Evolutionary conservation across 805 yeast genomes (phyloP).

Genomic region (Cyberlindnera xylosilytica): DNA sequence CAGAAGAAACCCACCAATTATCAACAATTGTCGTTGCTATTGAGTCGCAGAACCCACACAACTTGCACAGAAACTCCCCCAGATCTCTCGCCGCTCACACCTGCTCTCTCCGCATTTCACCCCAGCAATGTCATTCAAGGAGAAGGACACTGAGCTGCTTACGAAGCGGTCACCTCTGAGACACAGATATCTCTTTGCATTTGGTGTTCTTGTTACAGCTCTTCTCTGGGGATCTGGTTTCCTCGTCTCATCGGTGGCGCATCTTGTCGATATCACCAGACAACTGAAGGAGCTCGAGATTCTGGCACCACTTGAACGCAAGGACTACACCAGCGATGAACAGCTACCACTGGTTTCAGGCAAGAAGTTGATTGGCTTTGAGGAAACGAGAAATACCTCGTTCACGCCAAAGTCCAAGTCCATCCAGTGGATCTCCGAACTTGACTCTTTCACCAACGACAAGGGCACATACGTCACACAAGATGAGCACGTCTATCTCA

Average conservation of each 20-base stretch:
- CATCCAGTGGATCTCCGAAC: conserved; percentile 67
- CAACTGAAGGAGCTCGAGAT: conserved; percentile 6
- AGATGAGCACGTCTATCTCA: conserved; percentile 45
- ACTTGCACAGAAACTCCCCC: too few species aligned
- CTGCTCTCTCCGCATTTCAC: too few species aligned
- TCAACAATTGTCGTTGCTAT: too few species aligned
- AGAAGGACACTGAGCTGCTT: background rate
- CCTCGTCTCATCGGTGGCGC: conserved; percentile 8
- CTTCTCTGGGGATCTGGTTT: conserved; percentile 14
- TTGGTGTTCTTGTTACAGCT: conserved; percentile 2
- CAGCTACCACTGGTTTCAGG: background rate
- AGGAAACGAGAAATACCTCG: conserved; percentile 49
- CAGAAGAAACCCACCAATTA: too few species aligned
- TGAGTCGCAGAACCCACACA: too few species aligned
- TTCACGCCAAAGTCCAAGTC: conserved; percentile 51
- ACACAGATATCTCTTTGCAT: background rate
- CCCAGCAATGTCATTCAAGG: background rate
- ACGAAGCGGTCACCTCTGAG: background rate
- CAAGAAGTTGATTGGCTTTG: conserved; percentile 29
- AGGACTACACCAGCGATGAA: conserved; percentile 1
- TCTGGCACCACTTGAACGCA: conserved; percentile 10
- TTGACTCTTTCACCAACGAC: conserved; percentile 48
- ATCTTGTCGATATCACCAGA: conserved; percentile 7
- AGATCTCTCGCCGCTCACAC: too few species aligned
- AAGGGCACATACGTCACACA: conserved; percentile 64